Evolutionary conservation across 2,329 filamentous ascomycete genomes (phyloP).

Genomic region (Leptoxyphium fumago): DNA sequence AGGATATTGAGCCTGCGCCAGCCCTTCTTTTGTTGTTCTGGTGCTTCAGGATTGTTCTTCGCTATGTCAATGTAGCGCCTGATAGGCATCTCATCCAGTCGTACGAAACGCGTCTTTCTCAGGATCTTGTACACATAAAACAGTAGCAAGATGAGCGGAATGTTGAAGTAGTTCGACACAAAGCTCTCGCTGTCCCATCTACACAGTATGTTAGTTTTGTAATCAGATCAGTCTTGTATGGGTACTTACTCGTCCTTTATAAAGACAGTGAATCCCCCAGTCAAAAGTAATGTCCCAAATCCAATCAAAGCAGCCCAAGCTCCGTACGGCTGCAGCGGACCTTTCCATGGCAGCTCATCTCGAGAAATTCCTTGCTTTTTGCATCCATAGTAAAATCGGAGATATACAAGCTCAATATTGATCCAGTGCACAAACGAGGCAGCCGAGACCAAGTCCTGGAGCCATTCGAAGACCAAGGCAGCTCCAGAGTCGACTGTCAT

Average conservation of each 20-base stretch:
- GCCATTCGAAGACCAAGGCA: slow-evolving; percentile 7
- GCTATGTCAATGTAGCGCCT: slow-evolving; percentile 15
- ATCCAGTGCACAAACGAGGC: slow-evolving; percentile 25
- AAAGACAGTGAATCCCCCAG: slow-evolving; percentile 45
- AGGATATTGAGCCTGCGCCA: slow-evolving; percentile 16
- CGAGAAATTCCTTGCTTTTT: slow-evolving; percentile 33
- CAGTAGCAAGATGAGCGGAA: slow-evolving; percentile 35
- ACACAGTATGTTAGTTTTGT: slow-evolving; percentile 22
- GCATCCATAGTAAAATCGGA: slow-evolving; percentile 35
- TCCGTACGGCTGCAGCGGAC: slow-evolving; percentile 37
- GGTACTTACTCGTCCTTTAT: background rate
- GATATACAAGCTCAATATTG: slow-evolving; percentile 29
- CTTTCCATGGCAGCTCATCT: slow-evolving; percentile 35
- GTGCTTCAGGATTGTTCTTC: slow-evolving; percentile 13
- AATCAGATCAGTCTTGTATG: background rate
- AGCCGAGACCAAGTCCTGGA: slow-evolving; percentile 26
- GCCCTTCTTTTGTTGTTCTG: slow-evolving; percentile 7
- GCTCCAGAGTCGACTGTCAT: slow-evolving; percentile 23
- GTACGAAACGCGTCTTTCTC: slow-evolving; percentile 13
- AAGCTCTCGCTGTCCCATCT: slow-evolving; percentile 33
- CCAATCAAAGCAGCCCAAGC: slow-evolving; percentile 36
- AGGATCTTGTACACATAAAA: slow-evolving; percentile 21
- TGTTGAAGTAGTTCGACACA: slow-evolving; percentile 39
- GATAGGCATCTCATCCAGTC: slow-evolving; percentile 13
- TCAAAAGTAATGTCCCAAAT: slow-evolving; percentile 36